phyloP scores from a whole-genome alignment of 768 basidiomycete genomes.

The Ramaria sp. region DNA sequence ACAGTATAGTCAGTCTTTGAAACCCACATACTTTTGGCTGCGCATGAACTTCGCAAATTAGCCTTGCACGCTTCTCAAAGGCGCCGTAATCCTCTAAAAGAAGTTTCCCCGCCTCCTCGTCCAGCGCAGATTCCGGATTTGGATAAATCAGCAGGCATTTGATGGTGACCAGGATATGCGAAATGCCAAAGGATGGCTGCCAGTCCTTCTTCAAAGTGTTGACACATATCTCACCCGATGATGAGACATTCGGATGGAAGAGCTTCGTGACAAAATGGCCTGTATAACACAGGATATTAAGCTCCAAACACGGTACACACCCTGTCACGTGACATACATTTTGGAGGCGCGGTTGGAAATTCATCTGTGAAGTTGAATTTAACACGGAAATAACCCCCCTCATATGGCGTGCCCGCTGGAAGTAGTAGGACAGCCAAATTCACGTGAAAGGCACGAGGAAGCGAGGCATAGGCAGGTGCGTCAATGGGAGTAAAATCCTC shows the following conservation, averaged over 20 bases:
- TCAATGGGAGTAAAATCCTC: background rate
- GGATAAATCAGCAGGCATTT: conserved; percentile 95
- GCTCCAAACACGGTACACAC: conserved; percentile 6
- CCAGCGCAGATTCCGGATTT: conserved; percentile 91
- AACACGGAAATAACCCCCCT: conserved; percentile 60
- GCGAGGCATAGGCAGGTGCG: background rate
- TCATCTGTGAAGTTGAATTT: conserved; percentile 89
- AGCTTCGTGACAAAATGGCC: conserved; percentile 60
- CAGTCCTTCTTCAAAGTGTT: conserved; percentile 97
- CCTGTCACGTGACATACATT: conserved; percentile 47
- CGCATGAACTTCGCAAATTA: conserved; percentile 89
- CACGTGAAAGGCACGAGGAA: background rate
- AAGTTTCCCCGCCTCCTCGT: conserved; percentile 92
- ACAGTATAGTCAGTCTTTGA: background rate
- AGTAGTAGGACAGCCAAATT: background rate
- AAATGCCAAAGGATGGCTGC: conserved; percentile 86
- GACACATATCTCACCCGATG: conserved; percentile 87
- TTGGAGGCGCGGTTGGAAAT: conserved; percentile 89
- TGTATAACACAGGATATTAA: background rate
- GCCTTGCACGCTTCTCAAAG: conserved; percentile 76
- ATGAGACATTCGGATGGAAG: conserved; percentile 93
- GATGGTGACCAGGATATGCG: conserved; percentile 83
- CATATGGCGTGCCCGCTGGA: conserved; percentile 56
- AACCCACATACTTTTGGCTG: conserved; percentile 49
- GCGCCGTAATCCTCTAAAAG: conserved; percentile 82